These are phyloP conservation scores for Nannochloropsis oceanica DNA, from an alignment of 108 stramenopile genomes.

Conservation along the genomic window DNA sequence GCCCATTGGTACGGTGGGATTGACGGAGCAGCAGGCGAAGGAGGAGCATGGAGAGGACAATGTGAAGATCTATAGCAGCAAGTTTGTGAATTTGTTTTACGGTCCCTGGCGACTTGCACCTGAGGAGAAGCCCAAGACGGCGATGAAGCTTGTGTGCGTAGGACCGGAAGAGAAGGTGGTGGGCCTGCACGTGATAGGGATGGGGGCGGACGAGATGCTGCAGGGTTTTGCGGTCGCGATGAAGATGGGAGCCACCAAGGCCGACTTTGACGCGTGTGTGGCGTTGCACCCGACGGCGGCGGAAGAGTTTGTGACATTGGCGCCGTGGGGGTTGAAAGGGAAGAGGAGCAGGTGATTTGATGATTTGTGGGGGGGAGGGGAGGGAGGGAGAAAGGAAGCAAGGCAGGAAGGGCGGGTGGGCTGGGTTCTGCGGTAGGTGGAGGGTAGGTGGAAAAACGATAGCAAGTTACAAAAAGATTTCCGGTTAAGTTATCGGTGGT, in stretches of 20 bases:
- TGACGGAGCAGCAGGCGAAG: conserved; percentile 68
- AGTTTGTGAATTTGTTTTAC: conserved; percentile 78
- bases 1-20: conserved; percentile 41
- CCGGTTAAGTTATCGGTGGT: too few species aligned
- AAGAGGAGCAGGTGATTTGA: not conserved
- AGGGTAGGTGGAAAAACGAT: too few species aligned
- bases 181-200: conserved; percentile 81
- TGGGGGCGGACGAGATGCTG: conserved; percentile 85
- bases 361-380: not conserved
- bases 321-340: conserved; percentile 57
- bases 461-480: too few species aligned
- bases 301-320: conserved; percentile 62
- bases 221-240: conserved; percentile 90
- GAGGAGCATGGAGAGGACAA: conserved; percentile 71
- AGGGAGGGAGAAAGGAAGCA: not conserved
- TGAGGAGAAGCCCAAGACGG: conserved; percentile 77
- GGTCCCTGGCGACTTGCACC: conserved; percentile 60
- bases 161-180: conserved; percentile 61
- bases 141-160: conserved; percentile 69
- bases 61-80: conserved; percentile 66
- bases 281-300: conserved; percentile 91
- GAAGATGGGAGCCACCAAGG: conserved; percentile 79
- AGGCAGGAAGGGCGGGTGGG: too few species aligned
- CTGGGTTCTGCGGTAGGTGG: too few species aligned
- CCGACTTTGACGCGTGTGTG: conserved; percentile 76